Conservation (phyloP, 176 grass and related monocot species). For the Aegilops bicornis region DNA sequence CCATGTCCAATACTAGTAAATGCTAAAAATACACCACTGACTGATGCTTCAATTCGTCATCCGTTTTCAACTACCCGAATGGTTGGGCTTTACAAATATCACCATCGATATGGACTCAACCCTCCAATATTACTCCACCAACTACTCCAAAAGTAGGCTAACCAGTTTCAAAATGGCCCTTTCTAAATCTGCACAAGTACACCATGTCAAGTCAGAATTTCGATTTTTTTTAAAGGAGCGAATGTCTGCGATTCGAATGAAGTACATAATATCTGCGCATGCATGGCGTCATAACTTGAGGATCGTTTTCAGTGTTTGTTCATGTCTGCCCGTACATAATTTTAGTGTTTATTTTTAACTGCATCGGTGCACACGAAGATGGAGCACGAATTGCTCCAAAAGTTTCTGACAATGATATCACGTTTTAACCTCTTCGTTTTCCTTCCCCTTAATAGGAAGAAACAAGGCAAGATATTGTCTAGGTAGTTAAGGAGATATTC, state of each 20-base stretch:
- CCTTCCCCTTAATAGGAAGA: not conserved
- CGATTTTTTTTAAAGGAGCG: not conserved
- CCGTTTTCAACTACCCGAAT: not conserved
- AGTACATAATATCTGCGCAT: slow-evolving; percentile 9
- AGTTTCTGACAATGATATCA: slow-evolving; percentile 1
- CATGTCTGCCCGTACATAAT: not conserved
- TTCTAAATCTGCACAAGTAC: no score
- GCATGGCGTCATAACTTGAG: not conserved
- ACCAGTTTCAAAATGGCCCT: no score
- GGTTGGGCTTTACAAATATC: not conserved
- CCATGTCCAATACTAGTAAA: not conserved
- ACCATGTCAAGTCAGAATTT: no score
- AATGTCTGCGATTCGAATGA: slow-evolving; percentile 7
- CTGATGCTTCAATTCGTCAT: not conserved
- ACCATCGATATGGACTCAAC: not conserved
- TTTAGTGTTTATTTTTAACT: not conserved
- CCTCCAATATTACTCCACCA: not conserved
- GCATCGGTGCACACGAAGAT: not conserved
- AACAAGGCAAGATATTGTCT: slow-evolving; percentile 23
- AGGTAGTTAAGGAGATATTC: slow-evolving; percentile 45
- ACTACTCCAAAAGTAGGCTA: not conserved
- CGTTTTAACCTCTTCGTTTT: not conserved
- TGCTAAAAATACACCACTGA: not conserved
- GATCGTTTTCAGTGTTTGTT: not conserved
- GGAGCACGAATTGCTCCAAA: not conserved